phyloP scores from a whole-genome alignment of 148 eudicot species.

The Beta vulgaris region DNA sequence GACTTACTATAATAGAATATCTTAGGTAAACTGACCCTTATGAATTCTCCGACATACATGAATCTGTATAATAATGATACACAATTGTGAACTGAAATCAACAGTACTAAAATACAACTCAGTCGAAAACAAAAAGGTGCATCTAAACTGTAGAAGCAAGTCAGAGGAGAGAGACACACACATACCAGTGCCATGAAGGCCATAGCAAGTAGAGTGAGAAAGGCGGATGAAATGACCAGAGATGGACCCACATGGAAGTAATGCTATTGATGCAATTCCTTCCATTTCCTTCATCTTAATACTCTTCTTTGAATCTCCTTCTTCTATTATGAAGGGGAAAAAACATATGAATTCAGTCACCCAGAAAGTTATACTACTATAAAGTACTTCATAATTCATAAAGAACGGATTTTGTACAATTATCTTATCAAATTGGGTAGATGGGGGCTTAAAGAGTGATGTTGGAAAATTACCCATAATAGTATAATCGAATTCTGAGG shows the following conservation, averaged over 20 bases:
- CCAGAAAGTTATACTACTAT: neutral
- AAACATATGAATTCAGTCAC: neutral
- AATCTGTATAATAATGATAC: too few species aligned
- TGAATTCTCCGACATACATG: too few species aligned
- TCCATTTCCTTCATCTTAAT: slow-evolving; percentile 49
- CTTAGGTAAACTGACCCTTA: too few species aligned
- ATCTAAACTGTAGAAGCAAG: neutral
- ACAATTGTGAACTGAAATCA: too few species aligned
- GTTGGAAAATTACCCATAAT: slow-evolving; percentile 3
- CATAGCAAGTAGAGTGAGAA: slow-evolving; percentile 81
- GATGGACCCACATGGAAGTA: slow-evolving; percentile 74
- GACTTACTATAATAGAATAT: too few species aligned
- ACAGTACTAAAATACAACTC: too few species aligned
- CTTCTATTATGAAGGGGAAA: neutral
- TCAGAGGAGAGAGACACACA: neutral
- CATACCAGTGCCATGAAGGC: slow-evolving; percentile 91
- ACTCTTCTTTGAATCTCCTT: slow-evolving; percentile 15
- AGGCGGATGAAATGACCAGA: slow-evolving; percentile 95
- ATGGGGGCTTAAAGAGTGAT: neutral
- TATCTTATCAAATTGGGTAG: too few species aligned
- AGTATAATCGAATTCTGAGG: neutral
- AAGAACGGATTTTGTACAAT: too few species aligned
- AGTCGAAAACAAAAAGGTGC: neutral
- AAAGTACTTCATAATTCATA: too few species aligned
- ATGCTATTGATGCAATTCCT: slow-evolving; percentile 90